Conservation (phyloP, 2,329 filamentous ascomycete genomes). For the Colletotrichum nymphaeae region DNA sequence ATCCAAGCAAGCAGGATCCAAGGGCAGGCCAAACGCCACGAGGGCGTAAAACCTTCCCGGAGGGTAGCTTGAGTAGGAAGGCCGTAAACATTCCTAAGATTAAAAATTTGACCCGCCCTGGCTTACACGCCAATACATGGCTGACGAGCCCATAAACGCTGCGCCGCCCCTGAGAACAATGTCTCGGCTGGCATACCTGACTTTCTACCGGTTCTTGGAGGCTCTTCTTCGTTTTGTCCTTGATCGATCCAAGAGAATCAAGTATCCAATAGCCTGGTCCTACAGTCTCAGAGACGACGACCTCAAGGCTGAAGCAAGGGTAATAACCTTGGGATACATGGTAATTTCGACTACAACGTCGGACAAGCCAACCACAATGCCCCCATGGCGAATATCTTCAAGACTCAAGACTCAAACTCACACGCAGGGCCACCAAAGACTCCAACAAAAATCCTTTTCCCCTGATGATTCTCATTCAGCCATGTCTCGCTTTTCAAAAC, state of each 20-base stretch:
- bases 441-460: background rate
- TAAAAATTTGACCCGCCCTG: background rate
- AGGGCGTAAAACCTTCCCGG: background rate
- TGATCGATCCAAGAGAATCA: background rate
- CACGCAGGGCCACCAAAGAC: background rate
- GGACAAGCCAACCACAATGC: background rate
- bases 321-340: background rate
- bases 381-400: background rate
- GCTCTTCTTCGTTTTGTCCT: too few species aligned
- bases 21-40: background rate
- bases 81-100: background rate
- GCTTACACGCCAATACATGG: background rate
- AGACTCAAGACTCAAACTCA: background rate
- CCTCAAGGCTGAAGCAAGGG: background rate
- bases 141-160: background rate
- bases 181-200: background rate
- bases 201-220: too few species aligned
- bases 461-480: background rate
- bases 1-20: background rate
- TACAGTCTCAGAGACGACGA: background rate
- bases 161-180: background rate
- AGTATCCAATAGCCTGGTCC: background rate
- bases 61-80: background rate
- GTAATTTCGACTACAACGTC: background rate
- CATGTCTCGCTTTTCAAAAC: background rate